These are phyloP conservation scores for Gelatoporia subvermispora DNA, from an alignment of 768 basidiomycete species.

Conservation along the genomic window DNA sequence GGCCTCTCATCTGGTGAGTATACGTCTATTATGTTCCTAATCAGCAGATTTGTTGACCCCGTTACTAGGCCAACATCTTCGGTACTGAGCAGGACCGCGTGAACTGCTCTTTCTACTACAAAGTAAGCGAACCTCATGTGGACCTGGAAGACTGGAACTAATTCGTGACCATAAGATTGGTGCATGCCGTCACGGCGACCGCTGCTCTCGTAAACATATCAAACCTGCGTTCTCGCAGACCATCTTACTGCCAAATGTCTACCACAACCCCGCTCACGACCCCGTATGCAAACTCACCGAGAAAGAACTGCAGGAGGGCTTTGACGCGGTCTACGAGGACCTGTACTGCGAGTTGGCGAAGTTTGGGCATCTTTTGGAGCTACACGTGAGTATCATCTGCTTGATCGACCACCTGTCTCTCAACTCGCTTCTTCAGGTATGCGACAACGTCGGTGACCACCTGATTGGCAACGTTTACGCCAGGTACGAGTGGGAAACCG, in stretches of 20 bases:
- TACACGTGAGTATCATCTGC: conserved; percentile 63
- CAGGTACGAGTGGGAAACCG: conserved; percentile 97
- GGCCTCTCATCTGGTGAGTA: conserved; percentile 75
- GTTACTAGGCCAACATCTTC: conserved; percentile 82
- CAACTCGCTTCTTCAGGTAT: conserved; percentile 51
- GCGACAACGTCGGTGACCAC: conserved; percentile 99
- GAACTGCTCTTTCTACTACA: conserved; percentile 99
- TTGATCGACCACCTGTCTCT: neutral
- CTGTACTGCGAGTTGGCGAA: conserved; percentile 92
- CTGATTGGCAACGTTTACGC: conserved; percentile 97
- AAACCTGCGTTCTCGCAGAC: conserved; percentile 97
- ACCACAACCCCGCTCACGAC: conserved; percentile 96
- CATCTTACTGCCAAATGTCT: conserved; percentile 93
- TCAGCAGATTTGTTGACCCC: neutral
- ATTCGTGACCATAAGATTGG: conserved; percentile 65
- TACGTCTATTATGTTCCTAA: conserved; percentile 1
- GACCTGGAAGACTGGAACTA: conserved; percentile 4
- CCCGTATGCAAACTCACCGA: conserved; percentile 84
- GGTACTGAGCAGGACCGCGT: conserved; percentile 94
- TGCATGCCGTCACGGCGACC: conserved; percentile 96
- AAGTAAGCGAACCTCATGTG: conserved; percentile 44
- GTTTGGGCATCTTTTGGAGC: conserved; percentile 91
- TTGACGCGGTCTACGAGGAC: conserved; percentile 93
- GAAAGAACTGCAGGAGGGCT: conserved; percentile 85
- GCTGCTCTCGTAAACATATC: conserved; percentile 98